Conservation (phyloP, 2,329 filamentous ascomycete genomes). For the Penicillium occitanis region DNA sequence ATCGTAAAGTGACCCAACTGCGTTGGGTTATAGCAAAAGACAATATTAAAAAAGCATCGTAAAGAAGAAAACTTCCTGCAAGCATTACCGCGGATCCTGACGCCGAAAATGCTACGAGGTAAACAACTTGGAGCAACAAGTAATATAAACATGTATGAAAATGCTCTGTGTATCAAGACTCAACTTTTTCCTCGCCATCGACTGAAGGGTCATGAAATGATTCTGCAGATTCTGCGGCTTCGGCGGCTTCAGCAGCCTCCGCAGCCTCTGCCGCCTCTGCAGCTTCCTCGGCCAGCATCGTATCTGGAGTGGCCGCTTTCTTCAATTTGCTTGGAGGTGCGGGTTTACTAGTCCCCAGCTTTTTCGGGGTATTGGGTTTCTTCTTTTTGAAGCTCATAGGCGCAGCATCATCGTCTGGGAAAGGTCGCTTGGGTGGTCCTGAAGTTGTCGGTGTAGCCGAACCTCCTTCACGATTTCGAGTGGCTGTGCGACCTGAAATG, state of each 20-base stretch:
- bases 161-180: conserved; percentile 29
- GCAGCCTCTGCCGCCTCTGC: conserved; percentile 26
- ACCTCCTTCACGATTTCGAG: conserved; percentile 43
- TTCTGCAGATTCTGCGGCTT: conserved; percentile 15
- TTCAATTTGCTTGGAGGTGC: conserved; percentile 42
- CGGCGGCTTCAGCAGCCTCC: conserved; percentile 10
- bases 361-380: conserved; percentile 43
- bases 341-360: conserved; percentile 39
- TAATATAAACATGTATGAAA: conserved; percentile 14
- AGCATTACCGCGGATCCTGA: conserved; percentile 16
- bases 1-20: not conserved
- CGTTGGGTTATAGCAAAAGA: not conserved
- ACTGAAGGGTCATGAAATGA: conserved; percentile 19
- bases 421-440: conserved; percentile 36
- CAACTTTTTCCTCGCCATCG: conserved; percentile 35
- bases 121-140: conserved; percentile 10
- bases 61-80: not conserved
- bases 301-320: conserved; percentile 42
- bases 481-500: conserved; percentile 54
- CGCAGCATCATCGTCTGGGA: conserved; percentile 44
- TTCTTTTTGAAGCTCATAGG: conserved; percentile 51
- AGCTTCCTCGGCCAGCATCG: conserved; percentile 31
- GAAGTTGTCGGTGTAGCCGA: conserved; percentile 23
- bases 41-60: not conserved
- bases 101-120: conserved; percentile 20